These are phyloP conservation scores for Emydomyces testavorans DNA, from an alignment of 2,329 filamentous ascomycete species.

Conservation along the genomic window DNA sequence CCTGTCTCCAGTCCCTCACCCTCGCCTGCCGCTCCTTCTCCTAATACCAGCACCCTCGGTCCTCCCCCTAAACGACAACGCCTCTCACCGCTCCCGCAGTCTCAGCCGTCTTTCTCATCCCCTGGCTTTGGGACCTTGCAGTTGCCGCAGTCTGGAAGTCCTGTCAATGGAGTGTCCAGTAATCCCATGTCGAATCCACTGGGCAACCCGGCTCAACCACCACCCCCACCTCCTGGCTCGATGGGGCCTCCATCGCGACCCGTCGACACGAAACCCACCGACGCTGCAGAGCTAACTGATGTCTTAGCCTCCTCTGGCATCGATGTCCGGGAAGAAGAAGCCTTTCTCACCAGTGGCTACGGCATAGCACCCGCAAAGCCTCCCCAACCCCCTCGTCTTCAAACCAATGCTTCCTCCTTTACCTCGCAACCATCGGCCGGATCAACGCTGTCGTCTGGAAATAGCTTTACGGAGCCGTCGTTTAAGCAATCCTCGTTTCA, in stretches of 20 bases:
- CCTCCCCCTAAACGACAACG: slow-evolving; percentile 64
- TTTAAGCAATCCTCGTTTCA: slow-evolving; percentile 44
- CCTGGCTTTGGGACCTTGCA: slow-evolving; percentile 44
- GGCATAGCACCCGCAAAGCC: slow-evolving; percentile 38
- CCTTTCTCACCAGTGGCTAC: slow-evolving; percentile 55
- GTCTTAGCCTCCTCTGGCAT: slow-evolving; percentile 75
- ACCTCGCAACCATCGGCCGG: slow-evolving; percentile 34
- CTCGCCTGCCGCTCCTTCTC: slow-evolving; percentile 39
- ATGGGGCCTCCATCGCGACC: slow-evolving; percentile 56
- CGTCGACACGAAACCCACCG: slow-evolving; percentile 38
- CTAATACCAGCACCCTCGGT: slow-evolving; percentile 32
- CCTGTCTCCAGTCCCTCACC: slow-evolving; percentile 53
- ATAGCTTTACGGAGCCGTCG: slow-evolving; percentile 41
- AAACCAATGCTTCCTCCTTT: slow-evolving; percentile 30
- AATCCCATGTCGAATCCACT: slow-evolving; percentile 38
- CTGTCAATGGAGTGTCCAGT: slow-evolving; percentile 37
- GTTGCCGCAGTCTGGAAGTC: slow-evolving; percentile 25
- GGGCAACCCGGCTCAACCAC: slow-evolving; percentile 22
- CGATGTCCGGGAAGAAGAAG: slow-evolving; percentile 75
- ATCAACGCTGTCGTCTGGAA: slow-evolving; percentile 28
- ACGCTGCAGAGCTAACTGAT: slow-evolving; percentile 64
- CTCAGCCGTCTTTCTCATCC: slow-evolving; percentile 41
- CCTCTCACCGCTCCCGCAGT: slow-evolving; percentile 56
- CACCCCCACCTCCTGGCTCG: slow-evolving; percentile 31
- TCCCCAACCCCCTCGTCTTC: slow-evolving; percentile 37